Conservation (phyloP, 805 yeast species). For the Danielia reshetovae region DNA sequence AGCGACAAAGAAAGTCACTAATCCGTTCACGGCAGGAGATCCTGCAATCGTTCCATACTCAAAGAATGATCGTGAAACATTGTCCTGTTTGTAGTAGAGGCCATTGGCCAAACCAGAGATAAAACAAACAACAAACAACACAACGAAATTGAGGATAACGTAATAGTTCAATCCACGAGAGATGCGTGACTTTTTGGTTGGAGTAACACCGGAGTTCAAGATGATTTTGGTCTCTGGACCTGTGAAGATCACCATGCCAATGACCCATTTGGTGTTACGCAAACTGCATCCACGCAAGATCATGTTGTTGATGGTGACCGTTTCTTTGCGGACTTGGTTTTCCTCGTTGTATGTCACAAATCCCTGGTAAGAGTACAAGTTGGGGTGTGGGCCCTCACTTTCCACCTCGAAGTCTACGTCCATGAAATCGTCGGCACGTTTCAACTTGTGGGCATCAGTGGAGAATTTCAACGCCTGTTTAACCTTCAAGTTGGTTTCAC, state of each 20-base stretch:
- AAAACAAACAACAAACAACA: slow-evolving; percentile 65
- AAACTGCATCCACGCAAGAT: slow-evolving; percentile 72
- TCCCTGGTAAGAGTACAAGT: slow-evolving; percentile 74
- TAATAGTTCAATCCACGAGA: slow-evolving; percentile 69
- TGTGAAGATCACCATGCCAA: slow-evolving; percentile 72
- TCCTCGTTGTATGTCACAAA: slow-evolving; percentile 36
- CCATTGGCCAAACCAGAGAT: slow-evolving; percentile 71
- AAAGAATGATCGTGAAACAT: slow-evolving; percentile 55
- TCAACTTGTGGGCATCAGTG: slow-evolving; percentile 40
- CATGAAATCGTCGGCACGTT: slow-evolving; percentile 34
- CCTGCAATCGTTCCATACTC: slow-evolving; percentile 72
- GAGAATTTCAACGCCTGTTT: slow-evolving; percentile 69
- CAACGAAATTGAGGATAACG: slow-evolving; percentile 60
- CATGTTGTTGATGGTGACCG: slow-evolving; percentile 65
- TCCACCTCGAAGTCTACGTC: slow-evolving; percentile 61
- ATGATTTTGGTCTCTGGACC: slow-evolving; percentile 79
- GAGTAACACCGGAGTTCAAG: slow-evolving; percentile 77
- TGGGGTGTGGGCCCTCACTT: slow-evolving; percentile 81
- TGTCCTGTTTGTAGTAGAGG: slow-evolving; percentile 45
- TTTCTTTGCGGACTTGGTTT: slow-evolving; percentile 44
- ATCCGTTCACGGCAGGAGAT: slow-evolving; percentile 61
- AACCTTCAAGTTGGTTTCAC: slow-evolving; percentile 69
- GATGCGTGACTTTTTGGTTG: slow-evolving; percentile 71
- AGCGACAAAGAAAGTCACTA: slow-evolving; percentile 66
- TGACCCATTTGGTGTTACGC: slow-evolving; percentile 79